Evolutionary conservation across 148 eudicot species (phyloP), one percentile per base, ranked within the genome.

Genomic region (Arctostaphylos glauca): DNA sequence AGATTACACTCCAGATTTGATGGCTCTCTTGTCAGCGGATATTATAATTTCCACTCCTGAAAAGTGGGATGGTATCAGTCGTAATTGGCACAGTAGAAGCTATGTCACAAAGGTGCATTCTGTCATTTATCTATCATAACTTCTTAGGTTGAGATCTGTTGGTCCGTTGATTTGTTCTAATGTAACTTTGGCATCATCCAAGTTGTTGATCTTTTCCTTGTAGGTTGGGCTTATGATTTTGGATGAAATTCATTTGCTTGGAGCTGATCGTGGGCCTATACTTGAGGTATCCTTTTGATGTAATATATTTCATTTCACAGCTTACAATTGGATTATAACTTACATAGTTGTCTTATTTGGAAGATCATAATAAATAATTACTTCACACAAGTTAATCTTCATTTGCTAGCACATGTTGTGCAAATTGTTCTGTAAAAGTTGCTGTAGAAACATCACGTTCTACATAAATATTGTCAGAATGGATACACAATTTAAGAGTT

Each of bases 61-160:
- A 84, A 96, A 96, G 83, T 96, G 99, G 99, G 99, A 96, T 92
- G 99, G 99, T 67, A 96, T 96, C 83, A 96, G 99, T 89, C 99
- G 99, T 87, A 94, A 96, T 84, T 96, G 98, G 99, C 98, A 96
- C 74, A 86, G 88, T 76, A 90, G 99, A 86, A 90, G 95, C 83
- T 96, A 96, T 85, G 99, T 96, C 48, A 93, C 91, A 87, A 96
- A 96, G 98, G 98, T 94, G 50, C 18, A 47, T 78, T 59, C 44
- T 81, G n/a, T 41, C 76, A 54, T 21, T 76, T 44, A 73, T 59
- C 43, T 14, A 5, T 68, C 46, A 16, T 66, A 59, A 73, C 82
- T 21, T 64, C 62, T 50, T 73, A 38, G 9, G 15, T 67, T 21
- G 38, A n/a, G 10, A 50, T 8, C 55, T 50, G 43, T 47, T 84